A percentile compares a stretch with the other conserved stretches of the same genome.
phyloP scores from a whole-genome alignment of 257 asterid species.

The Solanum lignicaule region DNA sequence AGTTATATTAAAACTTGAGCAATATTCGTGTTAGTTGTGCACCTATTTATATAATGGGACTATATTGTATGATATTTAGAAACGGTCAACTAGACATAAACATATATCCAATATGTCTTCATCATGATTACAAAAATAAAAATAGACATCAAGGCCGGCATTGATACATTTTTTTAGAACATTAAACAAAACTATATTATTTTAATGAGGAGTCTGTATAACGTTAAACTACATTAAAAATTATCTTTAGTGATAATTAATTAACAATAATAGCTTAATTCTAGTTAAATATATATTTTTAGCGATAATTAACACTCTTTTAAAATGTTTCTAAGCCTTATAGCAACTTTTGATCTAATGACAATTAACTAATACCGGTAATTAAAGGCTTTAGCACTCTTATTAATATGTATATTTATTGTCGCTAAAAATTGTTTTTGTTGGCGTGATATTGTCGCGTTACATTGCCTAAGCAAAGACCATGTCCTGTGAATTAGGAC shows the following conservation, averaged over 20 bases:
- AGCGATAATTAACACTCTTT: too few species aligned
- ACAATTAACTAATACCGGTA: accelerated
- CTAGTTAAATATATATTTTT: too few species aligned
- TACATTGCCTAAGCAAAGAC: not conserved
- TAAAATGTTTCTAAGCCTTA: accelerated
- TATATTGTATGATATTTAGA: not conserved
- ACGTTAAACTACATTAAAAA: not conserved
- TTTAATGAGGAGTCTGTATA: not conserved
- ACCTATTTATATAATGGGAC: not conserved
- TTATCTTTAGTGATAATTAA: too few species aligned
- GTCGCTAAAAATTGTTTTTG: too few species aligned
- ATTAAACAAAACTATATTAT: not conserved
- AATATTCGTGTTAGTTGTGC: not conserved
- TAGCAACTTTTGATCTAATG: accelerated
- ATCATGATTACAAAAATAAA: not conserved
- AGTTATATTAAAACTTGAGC: not conserved
- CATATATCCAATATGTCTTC: not conserved
- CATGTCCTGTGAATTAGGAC: not conserved
- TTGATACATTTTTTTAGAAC: not conserved
- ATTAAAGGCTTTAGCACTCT: too few species aligned
- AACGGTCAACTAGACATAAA: not conserved
- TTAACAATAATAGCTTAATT: too few species aligned
- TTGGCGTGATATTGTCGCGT: not conserved
- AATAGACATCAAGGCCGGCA: not conserved
- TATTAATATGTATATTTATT: too few species aligned